Evolutionary conservation across 2,329 filamentous ascomycete genomes (phyloP), one percentile per base, ranked within the genome.

Genomic region (Fusarium pininemorale): DNA sequence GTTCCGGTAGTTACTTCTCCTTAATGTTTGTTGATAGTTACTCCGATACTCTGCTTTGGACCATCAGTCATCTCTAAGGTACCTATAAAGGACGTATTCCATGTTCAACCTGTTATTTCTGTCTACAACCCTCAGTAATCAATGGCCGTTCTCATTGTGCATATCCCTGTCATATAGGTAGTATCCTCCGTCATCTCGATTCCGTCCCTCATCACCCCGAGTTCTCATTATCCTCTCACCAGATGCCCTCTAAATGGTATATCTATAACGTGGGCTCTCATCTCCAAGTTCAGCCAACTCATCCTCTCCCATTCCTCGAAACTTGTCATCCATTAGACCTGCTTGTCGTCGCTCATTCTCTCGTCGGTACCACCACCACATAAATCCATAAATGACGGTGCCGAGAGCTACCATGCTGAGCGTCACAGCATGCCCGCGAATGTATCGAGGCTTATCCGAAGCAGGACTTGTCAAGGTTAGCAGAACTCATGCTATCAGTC

Each of bases 341-440:
- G 74, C 79, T 7, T 83, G 82, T 3, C 87, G 83, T 65, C 77
- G 80, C 72, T 80, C 82, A 68, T 92, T 92, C 76, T 85, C 81
- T 73, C 41, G 79, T 35, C 77, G 75, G 73, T 87, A 89, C 81
- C 85, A 89, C 69, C 84, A 81, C 86, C 87, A 90, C 82, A 92
- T 83, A 35, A 87, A 81, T 7, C 80, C 85, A 75, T 89, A 91
- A 9, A 90, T 81, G 35, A 85, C 55, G 1, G 85, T 86, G 3
- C 88, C 85, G 75, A 91, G 83, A 6, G 83, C 88, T 1, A 91
- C 89, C 81, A 92, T 83, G 32, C 85, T 84, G 51, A 92, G 81
- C 7, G 89, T 90, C 15, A 91, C 85, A 3, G 89, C 90, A 75
- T 93, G 90, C 10, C 91, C 91, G 39, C 85, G 85, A 42, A 89